Base-by-base conservation (phyloP, 2,329 filamentous ascomycete species). In the Alternaria ethzedia region DNA sequence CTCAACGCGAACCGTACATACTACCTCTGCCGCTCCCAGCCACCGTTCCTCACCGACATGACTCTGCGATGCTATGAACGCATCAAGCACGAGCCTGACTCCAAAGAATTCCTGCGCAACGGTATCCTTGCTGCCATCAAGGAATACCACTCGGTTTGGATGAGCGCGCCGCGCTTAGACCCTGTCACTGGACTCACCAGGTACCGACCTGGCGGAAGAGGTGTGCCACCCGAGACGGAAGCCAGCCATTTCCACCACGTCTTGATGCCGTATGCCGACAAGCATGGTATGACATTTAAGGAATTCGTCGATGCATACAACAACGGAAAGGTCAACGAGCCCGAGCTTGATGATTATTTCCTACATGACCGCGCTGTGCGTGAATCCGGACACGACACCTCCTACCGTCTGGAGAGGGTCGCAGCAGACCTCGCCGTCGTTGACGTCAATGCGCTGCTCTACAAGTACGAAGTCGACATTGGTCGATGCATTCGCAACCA, bases 41-140 rank as follows among this genome's bases (percentile, higher is more conserved):
- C 96, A 3, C 96, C 96, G 0, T 98, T 99, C 82, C 84, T 99
- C 60, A 99, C 96, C 2, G 96, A 99, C 80, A 97, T 99, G 94
- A 92, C 95, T 11, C 85, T 98, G 54, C 91, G 94, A 59, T 93
- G 97, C 45, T 98, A 96, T 78, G 94, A 97, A 74, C 91, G 91
- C 76, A 98, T 97, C 80, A 93, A 94, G 83, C 90, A 94, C 70
- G 91, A 97, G 78, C 88, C 90, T 0, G 92, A 89, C 52, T 89
- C 94, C 2, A 81, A 89, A 54, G 93, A 97, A 0, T 97, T 98
- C 79, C 85, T 99, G 66, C 88, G 89, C 30, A 87, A 87, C 15
- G 89, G 94, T 7, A 92, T 94, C 28, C 86, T 97, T 43, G 95
- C 96, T 7, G 96, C 95, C 11, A 97, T 98, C 84, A 99, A 98